These are phyloP conservation scores for Cladosporium phlei DNA, from an alignment of 2,329 filamentous ascomycete species.

Conservation along the genomic window DNA sequence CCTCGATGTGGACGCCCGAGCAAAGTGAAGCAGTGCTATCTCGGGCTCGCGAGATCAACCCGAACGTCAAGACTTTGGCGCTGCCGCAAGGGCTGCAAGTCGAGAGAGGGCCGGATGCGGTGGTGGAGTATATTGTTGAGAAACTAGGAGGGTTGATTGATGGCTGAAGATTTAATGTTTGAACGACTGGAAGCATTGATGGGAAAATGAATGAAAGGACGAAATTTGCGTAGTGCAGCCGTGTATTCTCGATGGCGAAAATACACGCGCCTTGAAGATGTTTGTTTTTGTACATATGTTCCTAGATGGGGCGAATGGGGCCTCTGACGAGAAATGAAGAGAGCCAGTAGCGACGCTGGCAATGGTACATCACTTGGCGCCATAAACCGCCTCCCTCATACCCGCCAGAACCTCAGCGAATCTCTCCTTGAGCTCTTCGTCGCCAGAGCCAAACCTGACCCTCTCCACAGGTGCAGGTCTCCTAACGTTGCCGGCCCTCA, in stretches of 20 bases:
- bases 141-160: constrained; percentile 32
- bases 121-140: constrained; percentile 50
- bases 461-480: constrained; percentile 45
- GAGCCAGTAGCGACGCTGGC: too few species aligned
- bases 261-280: too few species aligned
- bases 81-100: constrained; percentile 53
- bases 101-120: constrained; percentile 49
- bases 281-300: too few species aligned
- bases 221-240: too few species aligned
- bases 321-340: too few species aligned
- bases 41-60: constrained; percentile 43
- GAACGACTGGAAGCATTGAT: too few species aligned
- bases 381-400: constrained; percentile 57
- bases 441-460: constrained; percentile 19
- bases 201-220: too few species aligned
- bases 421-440: constrained; percentile 29
- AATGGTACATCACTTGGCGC: not conserved
- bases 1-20: constrained; percentile 55
- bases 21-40: constrained; percentile 43
- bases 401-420: constrained; percentile 55
- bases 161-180: too few species aligned
- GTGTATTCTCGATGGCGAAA: too few species aligned
- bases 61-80: constrained; percentile 48
- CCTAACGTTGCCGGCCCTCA: constrained; percentile 49
- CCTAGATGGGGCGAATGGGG: too few species aligned